Conservation (phyloP, 2,329 filamentous ascomycete genomes). For the Claviceps digitariae region DNA sequence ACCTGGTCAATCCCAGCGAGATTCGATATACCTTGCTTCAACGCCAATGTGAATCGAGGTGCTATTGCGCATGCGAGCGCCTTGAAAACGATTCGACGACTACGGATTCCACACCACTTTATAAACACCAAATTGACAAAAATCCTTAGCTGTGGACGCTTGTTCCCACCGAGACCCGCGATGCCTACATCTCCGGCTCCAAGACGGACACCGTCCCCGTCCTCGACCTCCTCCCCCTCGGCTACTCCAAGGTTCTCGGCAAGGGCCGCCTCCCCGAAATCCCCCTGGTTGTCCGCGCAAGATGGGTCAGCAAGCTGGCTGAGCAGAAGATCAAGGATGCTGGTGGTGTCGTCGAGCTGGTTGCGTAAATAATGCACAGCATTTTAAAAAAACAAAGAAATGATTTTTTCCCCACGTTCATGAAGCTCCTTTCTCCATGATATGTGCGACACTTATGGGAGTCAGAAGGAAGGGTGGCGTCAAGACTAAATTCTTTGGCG, state of each 20-base stretch:
- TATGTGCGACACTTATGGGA: constrained; percentile 1
- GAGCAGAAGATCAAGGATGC: constrained; percentile 99
- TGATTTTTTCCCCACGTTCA: background rate
- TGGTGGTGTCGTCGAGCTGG: constrained; percentile 89
- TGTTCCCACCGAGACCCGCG: constrained; percentile 82
- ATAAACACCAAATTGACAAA: constrained; percentile 14
- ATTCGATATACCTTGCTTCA: background rate
- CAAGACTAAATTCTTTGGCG: background rate
- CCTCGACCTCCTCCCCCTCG: constrained; percentile 91
- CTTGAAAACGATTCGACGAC: background rate
- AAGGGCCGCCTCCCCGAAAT: constrained; percentile 93
- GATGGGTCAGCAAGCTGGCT: constrained; percentile 90
- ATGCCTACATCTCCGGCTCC: constrained; percentile 69
- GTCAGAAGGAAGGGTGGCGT: constrained; percentile 2
- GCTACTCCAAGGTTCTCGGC: constrained; percentile 97
- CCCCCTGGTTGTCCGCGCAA: constrained; percentile 84
- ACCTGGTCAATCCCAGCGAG: background rate
- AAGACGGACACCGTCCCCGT: constrained; percentile 91
- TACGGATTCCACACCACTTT: background rate
- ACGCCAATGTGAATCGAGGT: background rate
- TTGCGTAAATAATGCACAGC: constrained; percentile 46
- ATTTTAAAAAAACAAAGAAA: background rate
- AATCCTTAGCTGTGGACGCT: constrained; percentile 74
- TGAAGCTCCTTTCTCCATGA: constrained; percentile 1
- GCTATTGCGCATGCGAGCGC: background rate